Percentiles rank a stretch among this genome's conserved stretches.
Evolutionary conservation across 208 protist species (phyloP).

Genomic region (Trypanosoma theileri): DNA sequence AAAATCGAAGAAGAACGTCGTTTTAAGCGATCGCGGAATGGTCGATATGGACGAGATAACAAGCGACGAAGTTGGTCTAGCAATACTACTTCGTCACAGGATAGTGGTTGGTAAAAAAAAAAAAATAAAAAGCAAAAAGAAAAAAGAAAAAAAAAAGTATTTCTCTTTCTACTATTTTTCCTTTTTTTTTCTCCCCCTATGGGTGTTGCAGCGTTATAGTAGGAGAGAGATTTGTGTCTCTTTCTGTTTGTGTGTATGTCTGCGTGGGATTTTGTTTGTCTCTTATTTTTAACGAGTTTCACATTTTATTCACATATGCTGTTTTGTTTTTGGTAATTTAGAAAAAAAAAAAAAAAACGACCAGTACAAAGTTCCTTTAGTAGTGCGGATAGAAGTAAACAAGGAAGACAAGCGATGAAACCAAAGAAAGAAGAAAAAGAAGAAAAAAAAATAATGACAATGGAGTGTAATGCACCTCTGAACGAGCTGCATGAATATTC

Average conservation of each 20-base stretch:
- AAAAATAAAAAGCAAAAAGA: neutral
- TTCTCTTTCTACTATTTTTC: neutral
- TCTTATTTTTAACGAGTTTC: slow-evolving; percentile 14
- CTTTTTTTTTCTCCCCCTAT: neutral
- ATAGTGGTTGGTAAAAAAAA: slow-evolving; percentile 25
- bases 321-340: neutral
- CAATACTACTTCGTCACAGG: neutral
- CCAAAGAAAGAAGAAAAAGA: no score
- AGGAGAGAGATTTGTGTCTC: neutral
- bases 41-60: slow-evolving; percentile 10
- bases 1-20: slow-evolving; percentile 22
- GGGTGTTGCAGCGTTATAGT: no score
- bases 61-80: slow-evolving; percentile 8
- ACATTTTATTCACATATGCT: slow-evolving; percentile 7
- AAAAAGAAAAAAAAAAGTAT: neutral
- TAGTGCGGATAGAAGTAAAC: no score
- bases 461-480: no score
- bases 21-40: slow-evolving; percentile 13
- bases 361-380: no score
- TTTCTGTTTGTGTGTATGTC: slow-evolving; percentile 20
- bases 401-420: no score
- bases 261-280: slow-evolving; percentile 1
- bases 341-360: slow-evolving; percentile 4
- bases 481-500: no score
- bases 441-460: no score